phyloP scores from a whole-genome alignment of 805 yeast genomes.

The Saccharomycopsis babjevae region DNA sequence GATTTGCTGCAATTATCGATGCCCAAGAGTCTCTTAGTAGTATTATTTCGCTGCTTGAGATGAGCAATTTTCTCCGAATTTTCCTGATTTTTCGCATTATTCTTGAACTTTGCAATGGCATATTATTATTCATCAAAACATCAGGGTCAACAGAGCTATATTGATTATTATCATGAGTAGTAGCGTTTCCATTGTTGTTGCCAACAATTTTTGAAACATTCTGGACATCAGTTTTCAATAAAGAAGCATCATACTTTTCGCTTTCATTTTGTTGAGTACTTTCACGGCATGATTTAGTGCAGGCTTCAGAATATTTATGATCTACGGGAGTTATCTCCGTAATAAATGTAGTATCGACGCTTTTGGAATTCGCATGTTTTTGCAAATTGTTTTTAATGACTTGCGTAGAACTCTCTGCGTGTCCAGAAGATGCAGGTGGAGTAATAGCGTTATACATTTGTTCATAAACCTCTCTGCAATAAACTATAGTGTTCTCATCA shows the following conservation, averaged over 20 bases:
- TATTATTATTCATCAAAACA: neutral
- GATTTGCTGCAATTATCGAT: constrained; percentile 3
- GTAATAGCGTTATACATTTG: neutral
- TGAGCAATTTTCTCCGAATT: constrained; percentile 8
- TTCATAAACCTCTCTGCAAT: neutral
- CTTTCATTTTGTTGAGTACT: neutral
- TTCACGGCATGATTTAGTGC: neutral
- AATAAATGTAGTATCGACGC: neutral
- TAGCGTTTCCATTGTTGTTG: neutral
- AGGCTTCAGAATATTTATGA: neutral
- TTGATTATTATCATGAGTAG: neutral
- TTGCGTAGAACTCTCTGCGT: neutral
- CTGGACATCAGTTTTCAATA: neutral
- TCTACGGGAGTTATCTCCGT: neutral
- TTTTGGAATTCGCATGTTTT: neutral
- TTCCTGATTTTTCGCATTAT: constrained; percentile 11
- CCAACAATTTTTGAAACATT: neutral
- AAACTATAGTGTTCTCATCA: neutral
- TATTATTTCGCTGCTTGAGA: constrained; percentile 2
- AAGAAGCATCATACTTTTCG: neutral
- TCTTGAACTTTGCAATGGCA: neutral
- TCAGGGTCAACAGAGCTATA: neutral
- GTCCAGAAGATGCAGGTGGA: neutral
- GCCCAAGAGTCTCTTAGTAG: constrained; percentile 11
- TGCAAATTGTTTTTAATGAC: neutral